Evolutionary conservation across 768 basidiomycete species (phyloP).

Genomic region (Pleurotus giganteus): DNA sequence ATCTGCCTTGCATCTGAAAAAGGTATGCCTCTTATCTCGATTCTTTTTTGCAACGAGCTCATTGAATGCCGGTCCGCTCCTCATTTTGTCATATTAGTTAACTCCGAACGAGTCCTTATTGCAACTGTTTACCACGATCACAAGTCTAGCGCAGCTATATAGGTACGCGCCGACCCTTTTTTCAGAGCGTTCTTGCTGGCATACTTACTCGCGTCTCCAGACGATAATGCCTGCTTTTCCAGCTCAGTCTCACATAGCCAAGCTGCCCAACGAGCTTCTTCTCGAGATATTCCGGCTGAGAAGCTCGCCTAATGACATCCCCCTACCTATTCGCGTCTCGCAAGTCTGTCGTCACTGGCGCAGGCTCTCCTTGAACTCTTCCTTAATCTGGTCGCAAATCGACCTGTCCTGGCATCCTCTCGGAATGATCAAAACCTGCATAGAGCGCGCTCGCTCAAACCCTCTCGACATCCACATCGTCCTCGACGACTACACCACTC

Average conservation of each 20-base stretch:
- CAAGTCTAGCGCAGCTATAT: too few species aligned
- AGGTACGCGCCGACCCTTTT: too few species aligned
- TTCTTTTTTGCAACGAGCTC: background rate
- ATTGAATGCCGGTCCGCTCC: background rate
- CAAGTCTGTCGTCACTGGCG: slow-evolving; percentile 7
- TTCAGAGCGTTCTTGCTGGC: background rate
- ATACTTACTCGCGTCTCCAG: background rate
- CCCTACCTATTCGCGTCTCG: background rate
- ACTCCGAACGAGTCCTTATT: background rate
- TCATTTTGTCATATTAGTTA: background rate
- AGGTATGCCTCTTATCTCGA: background rate
- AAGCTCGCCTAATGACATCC: background rate
- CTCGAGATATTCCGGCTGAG: slow-evolving; percentile 1
- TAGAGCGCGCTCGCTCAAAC: slow-evolving; percentile 1
- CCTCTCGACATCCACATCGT: slow-evolving; percentile 6
- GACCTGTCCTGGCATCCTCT: slow-evolving; percentile 6
- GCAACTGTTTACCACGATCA: background rate
- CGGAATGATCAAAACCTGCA: slow-evolving; percentile 1
- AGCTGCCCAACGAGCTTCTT: slow-evolving; percentile 1
- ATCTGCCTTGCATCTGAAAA: background rate
- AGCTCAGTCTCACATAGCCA: background rate
- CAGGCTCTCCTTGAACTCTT: background rate
- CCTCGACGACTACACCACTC: slow-evolving; percentile 5
- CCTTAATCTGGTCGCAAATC: slow-evolving; percentile 5
- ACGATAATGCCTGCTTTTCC: background rate